Percentiles rank a stretch among this genome's conserved stretches.
Conservation (phyloP, 176 grass and related monocot genomes). For the Zea mays region DNA sequence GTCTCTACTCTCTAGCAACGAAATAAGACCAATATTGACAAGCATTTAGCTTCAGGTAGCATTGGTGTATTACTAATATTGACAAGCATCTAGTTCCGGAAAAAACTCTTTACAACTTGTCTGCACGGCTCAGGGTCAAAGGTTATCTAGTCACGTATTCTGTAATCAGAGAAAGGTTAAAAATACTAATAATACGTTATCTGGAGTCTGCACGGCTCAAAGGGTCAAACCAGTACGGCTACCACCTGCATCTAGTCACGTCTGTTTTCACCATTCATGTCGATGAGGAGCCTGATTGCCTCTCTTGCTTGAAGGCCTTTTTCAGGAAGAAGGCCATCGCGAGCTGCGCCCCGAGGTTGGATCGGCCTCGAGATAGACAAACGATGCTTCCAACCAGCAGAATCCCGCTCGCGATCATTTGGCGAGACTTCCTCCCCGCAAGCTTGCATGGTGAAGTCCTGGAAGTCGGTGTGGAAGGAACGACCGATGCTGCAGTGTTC, state of each 20-base stretch:
- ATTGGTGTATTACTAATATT: no score
- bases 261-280: slow-evolving; percentile 17
- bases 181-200: no score
- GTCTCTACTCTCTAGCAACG: no score
- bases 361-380: slow-evolving; percentile 69
- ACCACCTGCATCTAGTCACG: background rate
- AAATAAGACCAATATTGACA: no score
- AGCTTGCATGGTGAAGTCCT: slow-evolving; percentile 36
- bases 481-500: slow-evolving; percentile 7
- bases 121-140: no score
- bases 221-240: background rate
- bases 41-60: no score
- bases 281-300: slow-evolving; percentile 13
- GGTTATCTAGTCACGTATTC: no score
- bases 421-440: slow-evolving; percentile 34
- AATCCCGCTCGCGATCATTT: slow-evolving; percentile 67
- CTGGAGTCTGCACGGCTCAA: background rate
- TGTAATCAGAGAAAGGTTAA: no score
- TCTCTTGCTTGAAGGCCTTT: slow-evolving; percentile 53
- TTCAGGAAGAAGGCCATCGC: slow-evolving; percentile 79
- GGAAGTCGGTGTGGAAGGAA: slow-evolving; percentile 17
- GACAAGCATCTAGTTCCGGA: no score
- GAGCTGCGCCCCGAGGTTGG: slow-evolving; percentile 65
- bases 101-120: no score
- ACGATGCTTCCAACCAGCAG: slow-evolving; percentile 67